Conservation (phyloP, 169 alveolate species). For the Amoebophrya sp. region DNA sequence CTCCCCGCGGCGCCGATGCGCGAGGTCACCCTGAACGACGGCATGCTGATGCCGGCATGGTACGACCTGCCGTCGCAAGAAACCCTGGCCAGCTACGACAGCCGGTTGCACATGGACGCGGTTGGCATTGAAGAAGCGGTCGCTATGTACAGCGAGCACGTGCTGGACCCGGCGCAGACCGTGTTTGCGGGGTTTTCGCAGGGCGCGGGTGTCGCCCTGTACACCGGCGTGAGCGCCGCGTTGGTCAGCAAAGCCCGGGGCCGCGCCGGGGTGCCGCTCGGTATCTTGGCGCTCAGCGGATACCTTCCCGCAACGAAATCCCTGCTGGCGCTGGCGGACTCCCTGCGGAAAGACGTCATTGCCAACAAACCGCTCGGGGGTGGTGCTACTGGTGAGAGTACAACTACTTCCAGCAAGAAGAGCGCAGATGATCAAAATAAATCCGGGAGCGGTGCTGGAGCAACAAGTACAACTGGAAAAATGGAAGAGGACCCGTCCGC, state of each 20-base stretch:
- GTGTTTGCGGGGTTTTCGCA: neutral
- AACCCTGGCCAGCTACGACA: neutral
- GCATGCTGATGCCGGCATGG: neutral
- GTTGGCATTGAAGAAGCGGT: neutral
- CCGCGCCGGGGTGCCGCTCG: neutral
- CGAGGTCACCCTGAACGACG: neutral
- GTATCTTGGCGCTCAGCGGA: neutral
- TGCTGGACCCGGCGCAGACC: neutral
- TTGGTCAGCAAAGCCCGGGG: neutral
- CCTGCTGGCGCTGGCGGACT: neutral
- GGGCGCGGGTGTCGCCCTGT: neutral
- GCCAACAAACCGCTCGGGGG: neutral
- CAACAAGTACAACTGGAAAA: no score
- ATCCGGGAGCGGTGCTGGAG: no score
- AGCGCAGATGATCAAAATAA: no score
- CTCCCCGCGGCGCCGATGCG: slow-evolving; percentile 13
- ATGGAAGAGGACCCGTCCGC: no score
- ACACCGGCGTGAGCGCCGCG: neutral
- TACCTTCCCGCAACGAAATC: neutral
- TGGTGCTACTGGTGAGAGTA: neutral
- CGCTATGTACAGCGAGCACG: neutral
- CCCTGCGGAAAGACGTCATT: neutral
- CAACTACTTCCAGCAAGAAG: no score
- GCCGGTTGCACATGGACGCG: neutral
- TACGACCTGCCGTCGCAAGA: neutral